phyloP scores from a whole-genome alignment of 163 green algal species.

The Chlorella variabilis region DNA sequence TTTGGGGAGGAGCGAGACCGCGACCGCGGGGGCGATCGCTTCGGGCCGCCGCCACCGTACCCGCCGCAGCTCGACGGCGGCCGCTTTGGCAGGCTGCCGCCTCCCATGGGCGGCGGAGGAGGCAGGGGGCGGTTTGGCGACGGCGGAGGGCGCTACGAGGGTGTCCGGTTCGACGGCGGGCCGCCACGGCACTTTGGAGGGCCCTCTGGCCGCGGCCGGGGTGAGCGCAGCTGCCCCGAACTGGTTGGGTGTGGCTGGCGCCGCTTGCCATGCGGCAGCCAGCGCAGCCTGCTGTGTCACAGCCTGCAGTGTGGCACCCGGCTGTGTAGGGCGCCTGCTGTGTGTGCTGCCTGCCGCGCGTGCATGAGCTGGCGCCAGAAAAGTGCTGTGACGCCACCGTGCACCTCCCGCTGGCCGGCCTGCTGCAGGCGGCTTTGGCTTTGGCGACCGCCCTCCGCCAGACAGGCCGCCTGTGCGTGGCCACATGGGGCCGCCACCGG shows the following conservation, averaged over 20 bases:
- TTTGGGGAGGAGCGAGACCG: conserved; percentile 1
- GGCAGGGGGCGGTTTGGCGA: not conserved
- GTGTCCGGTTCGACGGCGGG: not conserved
- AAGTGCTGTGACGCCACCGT: not conserved
- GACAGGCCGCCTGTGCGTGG: not conserved
- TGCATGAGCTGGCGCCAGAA: not conserved
- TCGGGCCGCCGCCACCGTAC: not conserved
- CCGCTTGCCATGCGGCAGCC: not conserved
- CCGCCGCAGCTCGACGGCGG: not conserved
- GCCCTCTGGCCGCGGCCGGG: not conserved
- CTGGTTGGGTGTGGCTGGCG: not conserved
- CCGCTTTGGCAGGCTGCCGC: too few species aligned
- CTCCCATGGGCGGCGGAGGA: too few species aligned
- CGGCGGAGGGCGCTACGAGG: not conserved
- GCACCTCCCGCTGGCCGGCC: not conserved
- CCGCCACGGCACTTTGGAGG: conserved; percentile 4
- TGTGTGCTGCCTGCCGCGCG: not conserved
- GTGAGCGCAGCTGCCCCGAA: not conserved
- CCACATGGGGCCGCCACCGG: not conserved
- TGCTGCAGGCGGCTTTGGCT: conserved; percentile 21
- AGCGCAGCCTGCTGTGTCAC: not conserved
- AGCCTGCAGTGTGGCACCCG: too few species aligned
- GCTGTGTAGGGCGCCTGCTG: too few species aligned
- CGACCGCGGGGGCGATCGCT: not conserved
- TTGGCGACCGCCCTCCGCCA: not conserved